These are phyloP conservation scores for Clarkia xantiana DNA, from an alignment of 345 rosid genomes.

Conservation along the genomic window DNA sequence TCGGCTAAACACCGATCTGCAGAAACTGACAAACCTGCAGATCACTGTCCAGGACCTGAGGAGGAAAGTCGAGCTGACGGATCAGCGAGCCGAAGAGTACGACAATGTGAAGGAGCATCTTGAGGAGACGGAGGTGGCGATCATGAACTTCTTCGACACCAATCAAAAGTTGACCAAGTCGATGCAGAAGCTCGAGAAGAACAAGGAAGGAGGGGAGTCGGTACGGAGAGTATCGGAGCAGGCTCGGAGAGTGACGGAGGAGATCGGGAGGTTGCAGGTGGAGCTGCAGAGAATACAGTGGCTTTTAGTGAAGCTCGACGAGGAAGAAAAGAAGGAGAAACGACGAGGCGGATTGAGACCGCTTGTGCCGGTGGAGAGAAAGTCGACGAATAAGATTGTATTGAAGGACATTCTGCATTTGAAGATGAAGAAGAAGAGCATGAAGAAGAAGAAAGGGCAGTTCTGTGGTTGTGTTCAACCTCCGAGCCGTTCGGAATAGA, in stretches of 20 bases:
- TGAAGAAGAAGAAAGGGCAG: slow-evolving; percentile 33
- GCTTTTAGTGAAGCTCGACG: slow-evolving; percentile 56
- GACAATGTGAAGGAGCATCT: slow-evolving; percentile 57
- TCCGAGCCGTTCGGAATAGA: slow-evolving; percentile 29
- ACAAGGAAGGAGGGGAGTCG: slow-evolving; percentile 25
- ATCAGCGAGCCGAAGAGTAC: slow-evolving; percentile 49
- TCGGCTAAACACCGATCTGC: slow-evolving; percentile 70
- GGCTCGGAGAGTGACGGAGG: slow-evolving; percentile 73
- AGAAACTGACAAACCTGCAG: slow-evolving; percentile 70
- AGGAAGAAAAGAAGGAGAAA: slow-evolving; percentile 49
- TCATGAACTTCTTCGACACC: slow-evolving; percentile 40
- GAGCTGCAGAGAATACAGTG: slow-evolving; percentile 86
- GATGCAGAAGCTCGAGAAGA: slow-evolving; percentile 29
- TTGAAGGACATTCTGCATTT: slow-evolving; percentile 70
- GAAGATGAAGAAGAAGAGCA: slow-evolving; percentile 34
- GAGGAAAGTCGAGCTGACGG: slow-evolving; percentile 53
- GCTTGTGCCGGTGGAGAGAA: slow-evolving; percentile 29
- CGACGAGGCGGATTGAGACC: slow-evolving; percentile 18
- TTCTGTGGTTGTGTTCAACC: slow-evolving; percentile 74
- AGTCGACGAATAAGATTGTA: slow-evolving; percentile 39
- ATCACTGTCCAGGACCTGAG: slow-evolving; percentile 65
- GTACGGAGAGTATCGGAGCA: slow-evolving; percentile 46
- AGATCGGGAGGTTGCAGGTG: slow-evolving; percentile 61
- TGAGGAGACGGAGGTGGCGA: slow-evolving; percentile 56
- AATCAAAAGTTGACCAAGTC: slow-evolving; percentile 43